These are phyloP conservation scores for Sclerotinia spermophila DNA, from an alignment of 2,329 filamentous ascomycete species.

Conservation along the genomic window DNA sequence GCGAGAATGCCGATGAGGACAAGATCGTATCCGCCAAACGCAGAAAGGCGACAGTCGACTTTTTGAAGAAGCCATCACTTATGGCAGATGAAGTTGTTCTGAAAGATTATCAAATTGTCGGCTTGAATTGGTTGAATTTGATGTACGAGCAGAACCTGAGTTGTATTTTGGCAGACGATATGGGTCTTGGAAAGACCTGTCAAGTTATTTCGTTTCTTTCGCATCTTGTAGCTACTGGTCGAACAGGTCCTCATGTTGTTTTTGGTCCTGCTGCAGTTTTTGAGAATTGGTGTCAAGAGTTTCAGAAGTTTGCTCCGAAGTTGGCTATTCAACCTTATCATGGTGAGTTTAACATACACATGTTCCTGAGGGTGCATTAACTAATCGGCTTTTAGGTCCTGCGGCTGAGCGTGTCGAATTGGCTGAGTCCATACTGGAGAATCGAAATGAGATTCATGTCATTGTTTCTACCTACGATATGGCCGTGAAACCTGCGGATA, in stretches of 20 bases:
- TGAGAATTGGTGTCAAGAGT: constrained; percentile 94
- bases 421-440: constrained; percentile 60
- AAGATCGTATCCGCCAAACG: constrained; percentile 34
- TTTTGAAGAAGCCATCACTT: constrained; percentile 58
- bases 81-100: constrained; percentile 75
- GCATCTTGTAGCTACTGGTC: constrained; percentile 68
- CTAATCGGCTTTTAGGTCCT: constrained; percentile 45
- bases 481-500: constrained; percentile 54
- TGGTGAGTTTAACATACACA: constrained; percentile 25
- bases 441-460: constrained; percentile 65
- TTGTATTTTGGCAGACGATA: constrained; percentile 93
- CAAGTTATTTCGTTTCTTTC: constrained; percentile 92
- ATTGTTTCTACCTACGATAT: constrained; percentile 71
- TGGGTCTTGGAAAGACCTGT: constrained; percentile 95
- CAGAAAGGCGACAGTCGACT: constrained; percentile 31
- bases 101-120: constrained; percentile 92
- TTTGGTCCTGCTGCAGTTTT: constrained; percentile 91
- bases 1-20: constrained; percentile 45
- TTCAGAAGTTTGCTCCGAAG: constrained; percentile 77
- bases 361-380: constrained; percentile 1
- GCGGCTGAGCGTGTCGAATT: constrained; percentile 66
- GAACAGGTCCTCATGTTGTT: constrained; percentile 72
- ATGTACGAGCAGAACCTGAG: constrained; percentile 76
- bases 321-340: constrained; percentile 71
- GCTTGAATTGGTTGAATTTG: constrained; percentile 89